Evolutionary conservation across 2,329 filamentous ascomycete genomes (phyloP).

Genomic region (Helminthosporium solani): DNA sequence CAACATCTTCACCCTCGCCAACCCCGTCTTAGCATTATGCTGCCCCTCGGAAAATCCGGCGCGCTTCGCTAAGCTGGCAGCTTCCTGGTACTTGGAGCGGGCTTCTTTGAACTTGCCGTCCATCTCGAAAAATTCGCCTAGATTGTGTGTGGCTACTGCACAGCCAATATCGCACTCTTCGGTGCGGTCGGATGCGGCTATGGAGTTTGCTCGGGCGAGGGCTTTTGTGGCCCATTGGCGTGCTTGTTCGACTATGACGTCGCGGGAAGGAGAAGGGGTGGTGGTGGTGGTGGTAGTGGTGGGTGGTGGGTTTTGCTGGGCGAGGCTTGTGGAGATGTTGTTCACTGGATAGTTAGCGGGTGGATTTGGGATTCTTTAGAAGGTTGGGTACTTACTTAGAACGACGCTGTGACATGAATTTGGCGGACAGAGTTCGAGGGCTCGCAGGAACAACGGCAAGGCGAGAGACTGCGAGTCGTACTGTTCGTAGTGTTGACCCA

Average conservation of each 20-base stretch:
- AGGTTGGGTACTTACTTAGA: conserved; percentile 58
- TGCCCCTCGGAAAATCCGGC: conserved; percentile 51
- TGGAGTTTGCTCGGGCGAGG: conserved; percentile 63
- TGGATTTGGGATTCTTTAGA: not conserved
- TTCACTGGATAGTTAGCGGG: conserved; percentile 59
- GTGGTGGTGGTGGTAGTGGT: conserved; percentile 34
- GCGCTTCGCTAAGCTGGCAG: conserved; percentile 57
- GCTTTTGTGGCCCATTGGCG: conserved; percentile 79
- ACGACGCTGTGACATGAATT: conserved; percentile 75
- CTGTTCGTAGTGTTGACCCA: conserved; percentile 74
- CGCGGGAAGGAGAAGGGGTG: conserved; percentile 52
- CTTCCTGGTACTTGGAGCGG: conserved; percentile 66
- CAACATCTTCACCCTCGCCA: conserved; percentile 38
- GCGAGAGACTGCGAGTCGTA: conserved; percentile 77
- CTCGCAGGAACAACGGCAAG: conserved; percentile 82
- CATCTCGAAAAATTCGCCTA: conserved; percentile 81
- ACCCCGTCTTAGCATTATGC: conserved; percentile 43
- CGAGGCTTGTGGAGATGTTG: conserved; percentile 73
- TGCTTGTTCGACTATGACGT: conserved; percentile 67
- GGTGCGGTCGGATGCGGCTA: conserved; percentile 66
- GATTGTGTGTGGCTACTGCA: conserved; percentile 79
- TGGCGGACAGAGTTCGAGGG: conserved; percentile 66
- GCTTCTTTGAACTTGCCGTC: conserved; percentile 66
- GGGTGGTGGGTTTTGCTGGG: conserved; percentile 58
- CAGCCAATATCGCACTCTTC: conserved; percentile 83